Evolutionary conservation across 306 rosid genomes (phyloP), one percentile per base, ranked within the genome.

Genomic region (Inga oerstediana): DNA sequence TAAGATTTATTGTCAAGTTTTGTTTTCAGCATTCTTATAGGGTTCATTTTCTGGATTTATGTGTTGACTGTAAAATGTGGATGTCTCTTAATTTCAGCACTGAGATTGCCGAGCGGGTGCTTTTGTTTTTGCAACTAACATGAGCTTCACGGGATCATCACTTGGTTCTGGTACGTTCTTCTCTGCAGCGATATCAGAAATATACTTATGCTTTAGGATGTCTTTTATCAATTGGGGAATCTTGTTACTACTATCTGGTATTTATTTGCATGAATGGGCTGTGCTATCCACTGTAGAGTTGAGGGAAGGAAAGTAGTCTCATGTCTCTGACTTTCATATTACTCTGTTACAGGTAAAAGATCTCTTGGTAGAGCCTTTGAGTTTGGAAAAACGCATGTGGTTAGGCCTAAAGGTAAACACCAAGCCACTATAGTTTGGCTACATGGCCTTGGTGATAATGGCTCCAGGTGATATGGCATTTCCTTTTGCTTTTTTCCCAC

Each of bases 381-480:
- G 87, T 96, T 89, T 91, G 99, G 99, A 77, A 91, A 91, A 87
- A 96, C 99, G 39, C 90, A 96, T 84, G 99, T 94, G 59, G 98
- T 96, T 54, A 91, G 89, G 89, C 99, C 99, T 81, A 96, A 94
- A 85, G 99, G 97, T 64, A 96, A 88, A 92, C 99, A 96, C 88
- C 99, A 92, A 89, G 99, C 99, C 79, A 96, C 99, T 19, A 86
- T 96, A 73, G 97, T 96, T 82, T 96, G 99, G 99, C 91, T 96
- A 46, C 99, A 94, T 81, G 99, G 99, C 77, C 98, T 96, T n/a
- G 99, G 99, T 32, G 99, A 96, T 83, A 94, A 96, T 86, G 99
- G 99, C 85, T 87, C 99, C 79, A 96, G 99, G 99, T 96, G 87
- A 73, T 74, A 73, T 62, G 74, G 59, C 85, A 75, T 79, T 72